Conservation (phyloP, 1,284 basidiomycete genomes). For the Hymenochaete sp. region DNA sequence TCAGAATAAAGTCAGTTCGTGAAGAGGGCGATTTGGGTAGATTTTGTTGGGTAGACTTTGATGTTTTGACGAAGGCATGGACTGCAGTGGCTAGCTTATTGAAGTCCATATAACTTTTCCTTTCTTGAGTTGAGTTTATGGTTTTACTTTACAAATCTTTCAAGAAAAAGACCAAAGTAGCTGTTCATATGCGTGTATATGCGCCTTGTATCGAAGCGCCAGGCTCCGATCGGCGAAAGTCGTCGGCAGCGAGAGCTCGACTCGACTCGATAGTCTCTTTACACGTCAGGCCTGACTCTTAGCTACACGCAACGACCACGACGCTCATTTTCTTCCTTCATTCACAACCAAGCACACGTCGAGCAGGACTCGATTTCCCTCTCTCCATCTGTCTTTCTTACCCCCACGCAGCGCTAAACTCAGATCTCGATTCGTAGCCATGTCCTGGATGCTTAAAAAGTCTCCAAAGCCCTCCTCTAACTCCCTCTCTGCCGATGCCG, state of each 20-base stretch:
- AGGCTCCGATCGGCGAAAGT: not conserved
- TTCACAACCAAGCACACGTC: not conserved
- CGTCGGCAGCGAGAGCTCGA: conserved; percentile 3
- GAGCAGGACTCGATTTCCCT: conserved; percentile 12
- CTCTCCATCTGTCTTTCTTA: not conserved
- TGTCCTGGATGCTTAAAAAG: conserved; percentile 18
- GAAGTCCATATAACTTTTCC: no score
- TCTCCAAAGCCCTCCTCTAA: conserved; percentile 16
- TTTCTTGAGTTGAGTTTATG: no score
- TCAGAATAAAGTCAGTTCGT: conserved; percentile 9
- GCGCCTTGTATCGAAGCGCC: no score
- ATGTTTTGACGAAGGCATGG: no score
- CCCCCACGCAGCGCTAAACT: not conserved
- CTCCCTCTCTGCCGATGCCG: conserved; percentile 11
- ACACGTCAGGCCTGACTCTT: no score
- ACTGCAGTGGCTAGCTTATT: no score
- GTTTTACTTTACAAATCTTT: not conserved
- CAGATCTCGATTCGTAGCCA: not conserved
- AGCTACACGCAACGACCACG: not conserved
- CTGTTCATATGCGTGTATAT: not conserved
- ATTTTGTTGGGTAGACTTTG: no score
- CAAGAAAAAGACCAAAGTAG: not conserved
- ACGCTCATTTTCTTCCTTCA: conserved; percentile 5
- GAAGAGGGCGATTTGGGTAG: not conserved
- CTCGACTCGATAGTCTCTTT: no score